phyloP scores from a whole-genome alignment of 2,329 filamentous ascomycete genomes.

The Fusarium illudens region DNA sequence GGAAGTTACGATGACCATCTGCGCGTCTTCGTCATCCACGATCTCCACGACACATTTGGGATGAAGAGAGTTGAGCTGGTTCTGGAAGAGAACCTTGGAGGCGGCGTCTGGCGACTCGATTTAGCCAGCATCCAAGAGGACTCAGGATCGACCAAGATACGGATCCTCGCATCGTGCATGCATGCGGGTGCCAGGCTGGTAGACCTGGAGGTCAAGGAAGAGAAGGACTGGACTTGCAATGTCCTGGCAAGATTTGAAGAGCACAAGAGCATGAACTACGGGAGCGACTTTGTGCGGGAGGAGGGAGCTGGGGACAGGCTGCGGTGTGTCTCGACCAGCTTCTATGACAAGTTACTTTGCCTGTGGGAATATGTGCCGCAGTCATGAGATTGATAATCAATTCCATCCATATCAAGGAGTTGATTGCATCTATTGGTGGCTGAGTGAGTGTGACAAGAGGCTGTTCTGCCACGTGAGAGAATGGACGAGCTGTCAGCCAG shows the following conservation, averaged over 20 bases:
- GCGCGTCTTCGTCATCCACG: conserved; percentile 67
- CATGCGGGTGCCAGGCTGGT: conserved; percentile 82
- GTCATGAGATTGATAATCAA: background rate
- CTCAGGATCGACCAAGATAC: conserved; percentile 44
- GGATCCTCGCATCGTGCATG: conserved; percentile 91
- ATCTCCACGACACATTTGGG: conserved; percentile 52
- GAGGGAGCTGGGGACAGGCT: conserved; percentile 39
- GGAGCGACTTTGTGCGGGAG: conserved; percentile 71
- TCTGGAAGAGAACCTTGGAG: conserved; percentile 73
- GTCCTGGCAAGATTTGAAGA: conserved; percentile 79
- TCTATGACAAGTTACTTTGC: conserved; percentile 77
- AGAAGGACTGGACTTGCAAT: conserved; percentile 65
- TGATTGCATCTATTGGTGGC: background rate
- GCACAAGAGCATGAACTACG: conserved; percentile 96
- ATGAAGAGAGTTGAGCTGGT: conserved; percentile 60
- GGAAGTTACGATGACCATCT: conserved; percentile 92
- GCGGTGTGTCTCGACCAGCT: conserved; percentile 74
- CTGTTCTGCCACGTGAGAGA: background rate
- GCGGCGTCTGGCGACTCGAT: conserved; percentile 88
- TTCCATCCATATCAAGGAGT: too few species aligned
- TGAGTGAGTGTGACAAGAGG: background rate
- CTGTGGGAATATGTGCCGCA: conserved; percentile 61
- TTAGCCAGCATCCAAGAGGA: conserved; percentile 54
- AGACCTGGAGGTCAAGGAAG: conserved; percentile 51
- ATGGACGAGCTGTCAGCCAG: background rate